Conservation (phyloP, 805 yeast genomes). For the Monosporozyma yasuniensis region DNA sequence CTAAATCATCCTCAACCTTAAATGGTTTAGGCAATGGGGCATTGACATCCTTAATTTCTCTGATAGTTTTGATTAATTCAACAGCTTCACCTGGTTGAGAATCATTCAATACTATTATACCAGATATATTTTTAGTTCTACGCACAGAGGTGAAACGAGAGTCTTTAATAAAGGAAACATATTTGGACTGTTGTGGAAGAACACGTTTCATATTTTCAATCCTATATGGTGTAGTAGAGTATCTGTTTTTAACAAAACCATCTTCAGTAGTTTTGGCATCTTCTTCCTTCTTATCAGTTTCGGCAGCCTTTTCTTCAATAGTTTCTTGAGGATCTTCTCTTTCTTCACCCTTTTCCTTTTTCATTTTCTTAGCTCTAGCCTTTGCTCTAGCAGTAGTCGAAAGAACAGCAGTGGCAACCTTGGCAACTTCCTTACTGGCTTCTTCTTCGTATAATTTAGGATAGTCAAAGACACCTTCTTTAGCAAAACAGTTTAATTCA, state of each 20-base stretch:
- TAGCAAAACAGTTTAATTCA: conserved; percentile 70
- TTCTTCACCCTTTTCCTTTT: conserved; percentile 42
- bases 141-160: conserved; percentile 78
- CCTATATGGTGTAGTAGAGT: conserved; percentile 56
- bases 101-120: conserved; percentile 66
- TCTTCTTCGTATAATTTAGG: conserved; percentile 82
- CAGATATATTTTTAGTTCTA: conserved; percentile 58
- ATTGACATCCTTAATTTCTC: conserved; percentile 64
- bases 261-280: conserved; percentile 20
- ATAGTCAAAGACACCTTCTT: conserved; percentile 71
- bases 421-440: conserved; percentile 76
- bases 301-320: conserved; percentile 22
- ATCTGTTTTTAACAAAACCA: conserved; percentile 37
- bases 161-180: conserved; percentile 65
- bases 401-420: conserved; percentile 83
- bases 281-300: conserved; percentile 17
- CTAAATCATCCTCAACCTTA: conserved; percentile 25
- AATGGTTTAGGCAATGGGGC: conserved; percentile 45
- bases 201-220: conserved; percentile 79
- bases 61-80: conserved; percentile 69
- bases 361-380: conserved; percentile 70
- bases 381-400: conserved; percentile 93
- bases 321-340: conserved; percentile 30
- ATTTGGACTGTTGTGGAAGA: conserved; percentile 78
- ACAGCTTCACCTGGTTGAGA: conserved; percentile 49